Evolutionary conservation across 768 basidiomycete genomes (phyloP).

Genomic region (Filobasidium wieringae): DNA sequence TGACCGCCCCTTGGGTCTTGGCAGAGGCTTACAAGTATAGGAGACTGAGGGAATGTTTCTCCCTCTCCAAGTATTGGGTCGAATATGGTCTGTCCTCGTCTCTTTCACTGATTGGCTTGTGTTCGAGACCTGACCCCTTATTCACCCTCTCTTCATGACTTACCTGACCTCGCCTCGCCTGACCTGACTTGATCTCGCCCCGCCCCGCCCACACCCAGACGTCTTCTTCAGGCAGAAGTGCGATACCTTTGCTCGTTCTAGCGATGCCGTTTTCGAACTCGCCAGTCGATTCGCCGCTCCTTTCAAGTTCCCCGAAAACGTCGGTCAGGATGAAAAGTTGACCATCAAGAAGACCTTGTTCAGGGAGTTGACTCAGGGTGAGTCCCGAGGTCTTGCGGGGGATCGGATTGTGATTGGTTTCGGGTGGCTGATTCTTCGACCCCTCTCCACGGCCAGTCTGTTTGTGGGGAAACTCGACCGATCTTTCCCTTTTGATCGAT

Average conservation of each 20-base stretch:
- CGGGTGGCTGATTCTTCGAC: background rate
- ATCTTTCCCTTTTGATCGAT: constrained; percentile 85
- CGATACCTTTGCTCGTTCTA: constrained; percentile 86
- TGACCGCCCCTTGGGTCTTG: constrained; percentile 41
- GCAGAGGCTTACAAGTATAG: constrained; percentile 55
- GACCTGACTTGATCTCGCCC: background rate
- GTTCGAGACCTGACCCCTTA: background rate
- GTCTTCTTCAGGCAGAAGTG: constrained; percentile 95
- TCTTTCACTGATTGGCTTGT: background rate
- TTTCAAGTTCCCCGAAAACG: constrained; percentile 50
- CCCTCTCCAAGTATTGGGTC: constrained; percentile 75
- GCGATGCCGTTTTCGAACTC: constrained; percentile 84
- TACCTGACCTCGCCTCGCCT: background rate
- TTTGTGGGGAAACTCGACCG: constrained; percentile 94
- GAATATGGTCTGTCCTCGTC: constrained; percentile 49
- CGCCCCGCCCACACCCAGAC: constrained; percentile 38
- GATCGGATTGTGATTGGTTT: background rate
- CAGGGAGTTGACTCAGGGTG: constrained; percentile 80
- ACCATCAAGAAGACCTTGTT: constrained; percentile 63
- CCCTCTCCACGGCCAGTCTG: constrained; percentile 57
- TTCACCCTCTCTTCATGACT: background rate
- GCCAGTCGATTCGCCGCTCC: constrained; percentile 84
- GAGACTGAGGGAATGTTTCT: constrained; percentile 78
- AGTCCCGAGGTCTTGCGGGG: constrained; percentile 12
- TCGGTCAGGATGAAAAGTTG: constrained; percentile 44